Conservation (phyloP, 73 alveolate species). For the Tetrahymena thermophila region DNA sequence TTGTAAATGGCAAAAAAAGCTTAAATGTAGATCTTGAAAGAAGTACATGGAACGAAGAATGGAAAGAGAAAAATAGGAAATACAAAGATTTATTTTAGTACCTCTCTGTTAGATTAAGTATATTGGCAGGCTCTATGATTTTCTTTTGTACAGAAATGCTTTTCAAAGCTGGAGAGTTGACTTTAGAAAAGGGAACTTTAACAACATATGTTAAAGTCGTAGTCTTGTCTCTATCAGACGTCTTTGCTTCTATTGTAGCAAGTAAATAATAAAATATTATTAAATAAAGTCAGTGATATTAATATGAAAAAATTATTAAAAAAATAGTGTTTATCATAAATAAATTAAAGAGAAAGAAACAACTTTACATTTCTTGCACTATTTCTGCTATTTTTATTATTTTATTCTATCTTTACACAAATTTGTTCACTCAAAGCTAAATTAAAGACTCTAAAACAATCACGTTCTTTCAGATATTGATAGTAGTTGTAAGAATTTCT, state of each 20-base stretch:
- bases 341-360: not conserved
- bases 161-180: not conserved
- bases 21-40: not conserved
- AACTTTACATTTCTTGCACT: not conserved
- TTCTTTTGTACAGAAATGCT: not conserved
- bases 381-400: not conserved
- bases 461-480: not conserved
- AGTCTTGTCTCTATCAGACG: not conserved
- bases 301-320: not conserved
- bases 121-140: not conserved
- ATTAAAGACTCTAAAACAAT: not conserved
- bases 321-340: not conserved
- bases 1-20: not conserved
- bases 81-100: not conserved
- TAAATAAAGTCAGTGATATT: not conserved
- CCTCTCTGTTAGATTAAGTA: not conserved
- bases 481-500: not conserved
- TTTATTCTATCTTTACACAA: not conserved
- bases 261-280: not conserved
- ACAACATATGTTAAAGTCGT: not conserved
- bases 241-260: not conserved
- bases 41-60: not conserved
- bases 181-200: not conserved
- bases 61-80: not conserved
- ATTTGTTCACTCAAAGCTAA: not conserved